Evolutionary conservation across 192 early-diverging fungal genomes (phyloP).

Genomic region (Coemansia sp.): DNA sequence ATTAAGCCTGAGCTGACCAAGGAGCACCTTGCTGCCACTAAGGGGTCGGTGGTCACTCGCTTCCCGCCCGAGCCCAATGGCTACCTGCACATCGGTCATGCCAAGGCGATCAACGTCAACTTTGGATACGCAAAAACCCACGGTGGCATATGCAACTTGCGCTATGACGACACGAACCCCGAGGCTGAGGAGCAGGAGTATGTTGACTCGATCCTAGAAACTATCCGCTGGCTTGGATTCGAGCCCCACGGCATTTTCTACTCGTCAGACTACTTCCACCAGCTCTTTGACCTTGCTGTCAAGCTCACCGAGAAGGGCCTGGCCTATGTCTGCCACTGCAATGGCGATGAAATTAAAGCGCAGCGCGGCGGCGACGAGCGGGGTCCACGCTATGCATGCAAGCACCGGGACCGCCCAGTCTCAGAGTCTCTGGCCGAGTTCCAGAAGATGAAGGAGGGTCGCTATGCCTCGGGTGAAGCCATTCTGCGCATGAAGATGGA

Average conservation of each 20-base stretch:
- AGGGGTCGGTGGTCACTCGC: constrained; percentile 90
- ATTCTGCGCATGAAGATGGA: constrained; percentile 99
- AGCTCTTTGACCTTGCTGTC: constrained; percentile 92
- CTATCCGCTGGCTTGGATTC: constrained; percentile 94
- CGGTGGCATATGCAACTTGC: constrained; percentile 87
- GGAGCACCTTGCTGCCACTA: constrained; percentile 86
- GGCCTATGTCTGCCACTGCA: constrained; percentile 95
- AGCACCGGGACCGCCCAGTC: constrained; percentile 89
- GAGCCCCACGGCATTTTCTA: constrained; percentile 89
- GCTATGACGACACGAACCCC: constrained; percentile 88
- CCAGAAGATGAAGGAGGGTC: constrained; percentile 97
- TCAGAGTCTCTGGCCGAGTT: constrained; percentile 92
- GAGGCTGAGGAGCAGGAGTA: constrained; percentile 95
- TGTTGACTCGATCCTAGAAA: constrained; percentile 92
- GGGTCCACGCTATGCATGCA: constrained; percentile 84
- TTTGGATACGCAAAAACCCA: constrained; percentile 96
- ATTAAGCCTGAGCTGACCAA: constrained; percentile 87
- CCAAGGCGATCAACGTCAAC: constrained; percentile 99
- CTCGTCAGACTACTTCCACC: constrained; percentile 97
- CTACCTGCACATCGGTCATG: constrained; percentile 98
- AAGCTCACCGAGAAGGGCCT: constrained; percentile 86
- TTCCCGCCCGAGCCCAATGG: constrained; percentile 99
- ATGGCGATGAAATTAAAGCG: constrained; percentile 86
- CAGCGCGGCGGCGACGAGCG: constrained; percentile 88
- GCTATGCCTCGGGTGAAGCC: constrained; percentile 86